A percentile compares a stretch with the other conserved stretches of the same genome.
phyloP scores from a whole-genome alignment of 768 basidiomycete species.

The Leccinum arenicola region DNA sequence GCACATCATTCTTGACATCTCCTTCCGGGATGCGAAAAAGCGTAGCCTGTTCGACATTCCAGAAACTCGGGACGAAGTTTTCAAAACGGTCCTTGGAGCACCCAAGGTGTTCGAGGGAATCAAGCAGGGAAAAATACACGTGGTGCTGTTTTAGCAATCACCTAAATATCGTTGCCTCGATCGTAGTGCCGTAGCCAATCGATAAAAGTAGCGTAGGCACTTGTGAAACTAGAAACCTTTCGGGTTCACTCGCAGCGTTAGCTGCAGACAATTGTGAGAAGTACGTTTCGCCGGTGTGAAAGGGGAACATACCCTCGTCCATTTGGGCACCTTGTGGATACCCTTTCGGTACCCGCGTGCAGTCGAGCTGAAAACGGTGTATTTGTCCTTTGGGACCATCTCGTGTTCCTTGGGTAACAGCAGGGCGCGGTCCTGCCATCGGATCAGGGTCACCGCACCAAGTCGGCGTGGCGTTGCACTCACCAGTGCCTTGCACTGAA shows the following conservation, averaged over 20 bases:
- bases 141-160: conserved; percentile 68
- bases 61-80: conserved; percentile 79
- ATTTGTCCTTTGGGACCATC: conserved; percentile 93
- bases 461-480: conserved; percentile 27
- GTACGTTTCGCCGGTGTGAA: neutral
- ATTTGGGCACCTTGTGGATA: conserved; percentile 97
- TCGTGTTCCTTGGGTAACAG: conserved; percentile 90
- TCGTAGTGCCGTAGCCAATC: neutral
- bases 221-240: conserved; percentile 79
- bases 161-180: neutral
- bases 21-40: conserved; percentile 73
- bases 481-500: conserved; percentile 75
- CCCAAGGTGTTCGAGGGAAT: conserved; percentile 60
- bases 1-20: conserved; percentile 80
- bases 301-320: conserved; percentile 70
- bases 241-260: conserved; percentile 85
- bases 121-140: conserved; percentile 66
- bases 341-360: conserved; percentile 83
- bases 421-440: conserved; percentile 63
- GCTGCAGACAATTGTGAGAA: conserved; percentile 39
- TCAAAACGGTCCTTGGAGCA: conserved; percentile 67
- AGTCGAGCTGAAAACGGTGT: conserved; percentile 80
- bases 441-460: neutral
- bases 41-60: conserved; percentile 77
- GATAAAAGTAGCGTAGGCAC: conserved; percentile 12